Percentiles rank a stretch among this genome's conserved stretches.
phyloP scores from a whole-genome alignment of 768 basidiomycete species.

The Rhizopogon salebrosus region DNA sequence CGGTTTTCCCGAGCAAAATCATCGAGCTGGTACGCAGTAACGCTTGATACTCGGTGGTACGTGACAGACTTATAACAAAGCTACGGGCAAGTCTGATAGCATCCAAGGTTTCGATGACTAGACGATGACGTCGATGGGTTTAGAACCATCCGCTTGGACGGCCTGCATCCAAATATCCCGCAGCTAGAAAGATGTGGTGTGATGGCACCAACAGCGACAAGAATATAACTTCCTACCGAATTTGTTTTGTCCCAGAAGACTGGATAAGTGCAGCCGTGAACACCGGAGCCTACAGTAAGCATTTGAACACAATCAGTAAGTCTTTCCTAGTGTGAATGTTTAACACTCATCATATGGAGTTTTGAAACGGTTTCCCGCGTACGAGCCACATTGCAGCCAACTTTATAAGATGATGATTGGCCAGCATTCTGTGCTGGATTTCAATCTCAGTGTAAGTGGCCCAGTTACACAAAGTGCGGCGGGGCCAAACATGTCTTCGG shows the following conservation, averaged over 20 bases:
- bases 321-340: background rate
- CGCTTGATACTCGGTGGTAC: background rate
- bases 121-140: conserved; percentile 49
- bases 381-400: background rate
- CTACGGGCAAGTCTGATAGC: conserved; percentile 69
- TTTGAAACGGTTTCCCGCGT: background rate
- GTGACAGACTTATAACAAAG: background rate
- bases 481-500: conserved; percentile 40
- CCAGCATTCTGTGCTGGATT: conserved; percentile 50
- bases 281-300: conserved; percentile 36
- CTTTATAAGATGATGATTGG: conserved; percentile 24
- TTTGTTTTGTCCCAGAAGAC: conserved; percentile 56
- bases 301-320: background rate
- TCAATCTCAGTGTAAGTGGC: background rate
- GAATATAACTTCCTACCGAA: conserved; percentile 31
- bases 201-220: background rate
- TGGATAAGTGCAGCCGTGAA: conserved; percentile 44
- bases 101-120: conserved; percentile 74
- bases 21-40: conserved; percentile 40
- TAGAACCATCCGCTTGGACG: conserved; percentile 6
- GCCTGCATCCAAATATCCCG: conserved; percentile 38
- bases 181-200: conserved; percentile 28
- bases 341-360: background rate
- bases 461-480: background rate
- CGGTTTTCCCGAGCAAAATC: conserved; percentile 42